phyloP scores from a whole-genome alignment of 768 basidiomycete genomes.

The Pisolithus tinctorius region DNA sequence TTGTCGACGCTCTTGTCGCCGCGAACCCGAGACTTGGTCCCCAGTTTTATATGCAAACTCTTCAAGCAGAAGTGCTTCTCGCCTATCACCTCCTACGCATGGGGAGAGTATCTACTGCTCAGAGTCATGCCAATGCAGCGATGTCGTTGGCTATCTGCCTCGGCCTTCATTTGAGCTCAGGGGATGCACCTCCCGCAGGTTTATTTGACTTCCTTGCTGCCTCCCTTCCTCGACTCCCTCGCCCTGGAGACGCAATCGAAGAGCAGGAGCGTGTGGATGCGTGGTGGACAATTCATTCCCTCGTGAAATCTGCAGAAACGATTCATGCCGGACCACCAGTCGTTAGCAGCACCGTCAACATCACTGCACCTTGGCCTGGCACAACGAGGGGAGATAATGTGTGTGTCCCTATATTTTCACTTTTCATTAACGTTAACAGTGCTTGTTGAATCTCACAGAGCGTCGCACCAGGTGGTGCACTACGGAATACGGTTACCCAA shows the following conservation, averaged over 20 bases:
- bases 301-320: slow-evolving; percentile 28
- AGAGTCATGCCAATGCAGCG: slow-evolving; percentile 45
- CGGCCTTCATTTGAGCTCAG: slow-evolving; percentile 36
- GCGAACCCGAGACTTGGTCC: slow-evolving; percentile 24
- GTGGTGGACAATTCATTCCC: slow-evolving; percentile 31
- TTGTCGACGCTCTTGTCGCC: slow-evolving; percentile 39
- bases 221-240: slow-evolving; percentile 20
- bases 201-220: slow-evolving; percentile 7
- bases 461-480: neutral
- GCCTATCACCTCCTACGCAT: slow-evolving; percentile 58
- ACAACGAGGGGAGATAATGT: slow-evolving; percentile 7
- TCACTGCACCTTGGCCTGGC: slow-evolving; percentile 40
- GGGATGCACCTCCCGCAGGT: neutral
- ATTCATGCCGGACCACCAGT: slow-evolving; percentile 24
- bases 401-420: neutral
- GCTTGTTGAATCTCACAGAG: too few species aligned
- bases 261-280: slow-evolving; percentile 33
- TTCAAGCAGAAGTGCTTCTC: slow-evolving; percentile 61
- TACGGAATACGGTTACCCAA: slow-evolving; percentile 6
- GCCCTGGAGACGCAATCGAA: slow-evolving; percentile 25
- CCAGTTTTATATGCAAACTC: slow-evolving; percentile 40
- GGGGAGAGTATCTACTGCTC: slow-evolving; percentile 55
- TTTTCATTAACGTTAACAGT: too few species aligned
- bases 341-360: slow-evolving; percentile 18
- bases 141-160: slow-evolving; percentile 39